Conservation (phyloP, 2,329 filamentous ascomycete species). For the Penicillium digitatum region DNA sequence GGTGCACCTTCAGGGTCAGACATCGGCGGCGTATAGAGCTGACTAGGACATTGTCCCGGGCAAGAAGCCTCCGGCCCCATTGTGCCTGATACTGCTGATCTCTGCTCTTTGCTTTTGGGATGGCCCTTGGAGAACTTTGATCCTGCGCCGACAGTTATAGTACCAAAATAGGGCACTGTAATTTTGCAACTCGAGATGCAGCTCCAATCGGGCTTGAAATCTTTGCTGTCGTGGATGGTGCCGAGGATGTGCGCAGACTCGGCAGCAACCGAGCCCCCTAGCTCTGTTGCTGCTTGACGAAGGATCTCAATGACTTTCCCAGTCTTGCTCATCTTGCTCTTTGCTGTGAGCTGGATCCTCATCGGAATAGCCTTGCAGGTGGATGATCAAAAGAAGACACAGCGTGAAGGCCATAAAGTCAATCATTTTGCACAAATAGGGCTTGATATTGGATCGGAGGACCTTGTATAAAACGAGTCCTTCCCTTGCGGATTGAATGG, state of each 20-base stretch:
- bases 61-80: background rate
- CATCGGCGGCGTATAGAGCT: constrained; percentile 26
- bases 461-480: constrained; percentile 40
- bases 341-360: constrained; percentile 18
- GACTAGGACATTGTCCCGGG: constrained; percentile 11
- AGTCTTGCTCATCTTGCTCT: constrained; percentile 37
- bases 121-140: constrained; percentile 26
- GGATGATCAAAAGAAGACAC: constrained; percentile 44
- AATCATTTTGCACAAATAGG: constrained; percentile 45
- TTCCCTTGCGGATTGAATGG: constrained; percentile 43
- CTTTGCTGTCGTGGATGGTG: constrained; percentile 27
- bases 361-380: constrained; percentile 40
- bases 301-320: constrained; percentile 34
- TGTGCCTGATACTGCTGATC: constrained; percentile 12
- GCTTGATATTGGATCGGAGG: constrained; percentile 31
- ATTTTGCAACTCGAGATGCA: constrained; percentile 34
- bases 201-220: constrained; percentile 19
- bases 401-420: constrained; percentile 50
- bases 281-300: constrained; percentile 29
- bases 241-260: constrained; percentile 44
- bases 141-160: constrained; percentile 36
- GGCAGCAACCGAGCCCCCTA: constrained; percentile 43
- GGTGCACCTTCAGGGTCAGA: constrained; percentile 19
- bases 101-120: constrained; percentile 6
- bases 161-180: constrained; percentile 48